These are phyloP conservation scores for Zarea fungicola DNA, from an alignment of 2,329 filamentous ascomycete genomes.

Conservation along the genomic window DNA sequence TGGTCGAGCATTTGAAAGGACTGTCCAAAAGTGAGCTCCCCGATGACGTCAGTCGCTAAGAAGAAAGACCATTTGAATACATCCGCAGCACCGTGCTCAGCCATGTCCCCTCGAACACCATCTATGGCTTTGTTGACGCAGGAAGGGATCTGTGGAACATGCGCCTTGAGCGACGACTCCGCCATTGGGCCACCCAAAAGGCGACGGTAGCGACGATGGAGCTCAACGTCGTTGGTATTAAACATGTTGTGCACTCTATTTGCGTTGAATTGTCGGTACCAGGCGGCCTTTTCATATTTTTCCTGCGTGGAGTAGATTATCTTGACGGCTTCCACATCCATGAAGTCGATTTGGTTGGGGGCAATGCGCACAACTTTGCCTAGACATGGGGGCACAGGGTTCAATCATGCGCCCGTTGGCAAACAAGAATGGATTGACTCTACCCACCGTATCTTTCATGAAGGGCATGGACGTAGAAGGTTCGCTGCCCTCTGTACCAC, in stretches of 20 bases:
- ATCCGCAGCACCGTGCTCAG: conserved; percentile 13
- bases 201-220: background rate
- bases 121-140: conserved; percentile 20
- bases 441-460: background rate
- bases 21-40: conserved; percentile 21
- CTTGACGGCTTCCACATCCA: background rate
- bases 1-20: conserved; percentile 11
- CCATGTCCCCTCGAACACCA: conserved; percentile 14
- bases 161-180: background rate
- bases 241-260: background rate
- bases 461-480: background rate
- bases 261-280: conserved; percentile 11
- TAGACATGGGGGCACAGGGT: background rate
- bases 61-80: conserved; percentile 19
- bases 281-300: background rate
- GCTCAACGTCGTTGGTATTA: background rate
- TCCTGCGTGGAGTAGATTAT: background rate
- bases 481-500: background rate
- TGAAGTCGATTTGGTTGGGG: background rate
- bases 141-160: background rate
- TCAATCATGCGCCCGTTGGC: background rate
- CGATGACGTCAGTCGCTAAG: conserved; percentile 21
- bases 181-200: background rate
- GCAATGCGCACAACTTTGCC: background rate
- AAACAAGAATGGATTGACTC: background rate